Evolutionary conservation across 2,329 filamentous ascomycete genomes (phyloP).

Genomic region (Cryphonectria japonica): DNA sequence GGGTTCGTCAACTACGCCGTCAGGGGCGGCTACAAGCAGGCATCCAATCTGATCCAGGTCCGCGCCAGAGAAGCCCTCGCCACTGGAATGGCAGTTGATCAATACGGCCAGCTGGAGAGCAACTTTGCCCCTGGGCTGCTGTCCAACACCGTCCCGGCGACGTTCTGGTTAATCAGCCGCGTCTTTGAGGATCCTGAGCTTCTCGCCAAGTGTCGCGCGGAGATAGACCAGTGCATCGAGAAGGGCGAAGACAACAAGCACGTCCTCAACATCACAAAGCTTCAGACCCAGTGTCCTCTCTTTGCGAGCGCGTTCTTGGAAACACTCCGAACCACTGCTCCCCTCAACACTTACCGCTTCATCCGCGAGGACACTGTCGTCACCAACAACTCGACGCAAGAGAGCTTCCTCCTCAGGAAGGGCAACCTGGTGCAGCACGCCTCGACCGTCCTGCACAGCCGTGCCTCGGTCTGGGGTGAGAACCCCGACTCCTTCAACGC

Average conservation of each 20-base stretch:
- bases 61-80: not conserved
- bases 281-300: not conserved
- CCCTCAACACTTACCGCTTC: constrained; percentile 3
- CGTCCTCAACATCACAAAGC: not conserved
- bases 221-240: not conserved
- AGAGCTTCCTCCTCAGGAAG: not conserved
- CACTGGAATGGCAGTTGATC: not conserved
- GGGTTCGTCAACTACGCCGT: constrained; percentile 1
- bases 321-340: not conserved
- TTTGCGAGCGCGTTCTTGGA: not conserved
- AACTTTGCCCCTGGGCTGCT: not conserved
- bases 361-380: not conserved
- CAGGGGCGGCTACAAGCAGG: not conserved
- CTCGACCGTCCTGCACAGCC: not conserved
- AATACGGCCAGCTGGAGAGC: not conserved
- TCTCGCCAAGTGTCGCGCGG: not conserved
- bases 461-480: not conserved
- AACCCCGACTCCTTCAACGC: not conserved
- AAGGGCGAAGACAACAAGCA: not conserved
- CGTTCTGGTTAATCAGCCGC: not conserved
- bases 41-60: constrained; percentile 1
- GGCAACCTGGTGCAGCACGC: constrained; percentile 1
- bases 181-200: constrained; percentile 2
- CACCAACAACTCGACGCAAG: not conserved
- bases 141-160: not conserved